Percentiles rank a stretch among this genome's conserved stretches.
These are phyloP conservation scores for Gillenia trifoliata DNA, from an alignment of 306 rosid genomes.

Conservation along the genomic window DNA sequence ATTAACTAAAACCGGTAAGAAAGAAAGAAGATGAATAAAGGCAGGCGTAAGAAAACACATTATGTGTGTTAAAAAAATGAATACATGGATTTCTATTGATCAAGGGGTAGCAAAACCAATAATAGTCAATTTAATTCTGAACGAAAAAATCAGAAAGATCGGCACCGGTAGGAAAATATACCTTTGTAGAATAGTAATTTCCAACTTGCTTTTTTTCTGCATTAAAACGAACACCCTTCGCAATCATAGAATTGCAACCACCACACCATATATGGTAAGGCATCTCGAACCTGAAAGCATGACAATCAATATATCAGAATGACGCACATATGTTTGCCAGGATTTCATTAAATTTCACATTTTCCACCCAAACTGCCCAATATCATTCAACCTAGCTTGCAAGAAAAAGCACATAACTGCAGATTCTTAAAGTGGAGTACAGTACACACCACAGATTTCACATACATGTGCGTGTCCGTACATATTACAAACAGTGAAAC, in stretches of 20 bases:
- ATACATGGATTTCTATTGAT: neutral
- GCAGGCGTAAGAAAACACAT: neutral
- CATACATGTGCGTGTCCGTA: neutral
- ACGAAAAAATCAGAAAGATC: neutral
- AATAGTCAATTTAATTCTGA: neutral
- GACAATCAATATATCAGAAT: neutral
- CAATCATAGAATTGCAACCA: conserved; percentile 98
- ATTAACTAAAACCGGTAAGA: neutral
- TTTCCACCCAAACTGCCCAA: neutral
- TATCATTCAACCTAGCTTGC: neutral
- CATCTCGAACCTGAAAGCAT: conserved; percentile 80
- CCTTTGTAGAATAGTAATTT: conserved; percentile 93
- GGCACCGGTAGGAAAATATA: conserved; percentile 10
- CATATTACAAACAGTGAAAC: neutral
- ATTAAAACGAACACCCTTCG: conserved; percentile 92
- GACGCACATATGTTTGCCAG: neutral
- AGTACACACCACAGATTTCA: neutral
- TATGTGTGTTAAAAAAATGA: neutral
- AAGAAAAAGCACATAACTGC: neutral
- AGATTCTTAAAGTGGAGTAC: neutral
- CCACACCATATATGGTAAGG: conserved; percentile 92
- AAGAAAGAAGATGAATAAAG: neutral
- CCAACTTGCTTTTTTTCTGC: conserved; percentile 98
- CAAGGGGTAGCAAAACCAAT: neutral
- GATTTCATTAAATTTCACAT: neutral